Evolutionary conservation across 257 asterid species (phyloP), one percentile per base, ranked within the genome.

Genomic region (Solanum lycopersicoides): DNA sequence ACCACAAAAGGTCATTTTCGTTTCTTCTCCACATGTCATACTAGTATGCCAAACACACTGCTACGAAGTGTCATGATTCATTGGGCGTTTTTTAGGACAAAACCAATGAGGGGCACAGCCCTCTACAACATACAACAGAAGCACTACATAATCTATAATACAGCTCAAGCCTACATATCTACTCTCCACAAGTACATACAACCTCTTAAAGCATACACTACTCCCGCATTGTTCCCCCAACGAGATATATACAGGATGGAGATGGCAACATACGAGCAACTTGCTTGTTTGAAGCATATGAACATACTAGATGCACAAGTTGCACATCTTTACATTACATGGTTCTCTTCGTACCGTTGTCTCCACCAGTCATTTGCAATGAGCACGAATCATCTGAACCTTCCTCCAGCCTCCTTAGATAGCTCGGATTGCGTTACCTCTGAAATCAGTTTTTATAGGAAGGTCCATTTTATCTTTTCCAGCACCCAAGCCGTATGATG

Each of bases 401-500:
- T 80, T 47, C 32, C 85, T 50, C 85, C 85, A 82, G 44, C 37
- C 65, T 30, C 20, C 37, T 41, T 45, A 86, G 44, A 39, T n/a
- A 86, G 84, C 83, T 35, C 44, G 25, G 80, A 87, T 88, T 56
- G 88, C 86, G 45, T 85, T 87, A 56, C 89, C 89, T 65, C 88
- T 73, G 44, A 47, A 45, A 45, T 42, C 83, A 83, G 35, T 53
- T 16, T 83, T 53, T 25, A 42, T 35, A 10, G 87, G 83, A 53
- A 75, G 44, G 63, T 39, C 86, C 20, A 47, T 83, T 28, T 86
- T 82, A 32, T 88, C 87, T 42, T 86, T 89, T 53, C 80, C 90
- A 35, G 71, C 72, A 14, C 91, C 90, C 39, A 15, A 76, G 12
- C 89, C 74, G 56, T 90, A 83, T 8, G 94, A 89, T 73, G 93